Conservation (phyloP, 768 basidiomycete species). For the Tylopilus sp. region DNA sequence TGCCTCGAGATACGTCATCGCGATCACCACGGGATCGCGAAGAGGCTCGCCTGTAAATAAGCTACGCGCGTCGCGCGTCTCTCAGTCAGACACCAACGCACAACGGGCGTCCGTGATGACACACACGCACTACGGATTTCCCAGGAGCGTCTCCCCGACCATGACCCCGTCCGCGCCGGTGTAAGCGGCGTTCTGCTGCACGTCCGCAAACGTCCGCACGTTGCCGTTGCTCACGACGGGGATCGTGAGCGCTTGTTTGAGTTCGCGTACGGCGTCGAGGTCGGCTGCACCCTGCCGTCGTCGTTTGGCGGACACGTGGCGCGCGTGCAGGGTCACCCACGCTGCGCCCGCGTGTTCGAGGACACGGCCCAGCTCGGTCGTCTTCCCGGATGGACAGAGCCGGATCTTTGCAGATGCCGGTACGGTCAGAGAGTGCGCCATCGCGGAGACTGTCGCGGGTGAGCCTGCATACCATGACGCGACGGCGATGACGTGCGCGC, state of each 20-base stretch:
- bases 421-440: constrained; percentile 59
- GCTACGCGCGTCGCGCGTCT: constrained; percentile 34
- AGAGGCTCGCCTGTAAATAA: constrained; percentile 48
- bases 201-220: constrained; percentile 57
- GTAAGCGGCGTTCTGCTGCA: constrained; percentile 47
- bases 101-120: too few species aligned
- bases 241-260: constrained; percentile 49
- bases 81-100: neutral
- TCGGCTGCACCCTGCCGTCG: constrained; percentile 72
- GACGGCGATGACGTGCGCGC: neutral
- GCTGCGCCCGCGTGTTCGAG: constrained; percentile 66
- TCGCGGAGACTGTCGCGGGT: constrained; percentile 49
- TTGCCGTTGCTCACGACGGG: constrained; percentile 81
- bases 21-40: constrained; percentile 65
- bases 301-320: constrained; percentile 66
- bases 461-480: neutral
- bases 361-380: constrained; percentile 51
- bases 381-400: constrained; percentile 51
- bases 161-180: constrained; percentile 74
- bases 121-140: constrained; percentile 66
- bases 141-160: constrained; percentile 76
- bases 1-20: constrained; percentile 64
- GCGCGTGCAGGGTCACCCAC: constrained; percentile 72
- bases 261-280: constrained; percentile 51
- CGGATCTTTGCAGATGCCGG: constrained; percentile 66